These are phyloP conservation scores for Peronospora belbahrii DNA, from an alignment of 352 stramenopile genomes.

Conservation along the genomic window DNA sequence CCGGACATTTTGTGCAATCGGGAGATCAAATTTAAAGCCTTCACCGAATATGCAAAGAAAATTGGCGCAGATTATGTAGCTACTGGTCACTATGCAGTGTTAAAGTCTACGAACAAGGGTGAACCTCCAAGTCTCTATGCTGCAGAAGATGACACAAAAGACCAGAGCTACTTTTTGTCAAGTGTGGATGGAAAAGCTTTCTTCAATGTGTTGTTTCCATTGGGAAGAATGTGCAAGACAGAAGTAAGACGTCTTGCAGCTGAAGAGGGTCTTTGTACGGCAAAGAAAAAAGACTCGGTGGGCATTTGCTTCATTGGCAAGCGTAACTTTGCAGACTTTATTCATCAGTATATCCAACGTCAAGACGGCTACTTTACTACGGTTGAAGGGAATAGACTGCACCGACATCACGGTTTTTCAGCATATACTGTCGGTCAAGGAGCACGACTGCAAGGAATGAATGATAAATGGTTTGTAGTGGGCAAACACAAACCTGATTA, in stretches of 20 bases:
- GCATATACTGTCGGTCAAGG: constrained; percentile 92
- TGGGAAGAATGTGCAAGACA: constrained; percentile 89
- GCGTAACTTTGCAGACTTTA: constrained; percentile 87
- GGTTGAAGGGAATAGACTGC: constrained; percentile 49
- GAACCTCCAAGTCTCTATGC: constrained; percentile 64
- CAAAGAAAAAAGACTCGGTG: constrained; percentile 92
- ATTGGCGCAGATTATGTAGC: constrained; percentile 89
- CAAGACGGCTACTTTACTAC: constrained; percentile 73
- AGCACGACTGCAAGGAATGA: constrained; percentile 83
- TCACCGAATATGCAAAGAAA: constrained; percentile 87
- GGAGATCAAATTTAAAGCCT: constrained; percentile 97
- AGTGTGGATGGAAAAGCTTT: constrained; percentile 68
- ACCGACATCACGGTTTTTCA: constrained; percentile 71
- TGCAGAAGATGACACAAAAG: constrained; percentile 86
- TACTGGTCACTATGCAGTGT: constrained; percentile 90
- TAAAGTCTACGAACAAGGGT: background rate
- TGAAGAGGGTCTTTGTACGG: constrained; percentile 70
- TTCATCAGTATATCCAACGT: constrained; percentile 87
- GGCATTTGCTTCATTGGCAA: constrained; percentile 99
- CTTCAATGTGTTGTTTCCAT: constrained; percentile 89
- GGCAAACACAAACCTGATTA: constrained; percentile 54
- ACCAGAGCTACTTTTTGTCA: constrained; percentile 97
- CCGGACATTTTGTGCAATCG: constrained; percentile 95
- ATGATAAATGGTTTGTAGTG: constrained; percentile 87
- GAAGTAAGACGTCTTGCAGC: constrained; percentile 88